phyloP scores from a whole-genome alignment of 306 rosid genomes.

The Dryas drummondii region DNA sequence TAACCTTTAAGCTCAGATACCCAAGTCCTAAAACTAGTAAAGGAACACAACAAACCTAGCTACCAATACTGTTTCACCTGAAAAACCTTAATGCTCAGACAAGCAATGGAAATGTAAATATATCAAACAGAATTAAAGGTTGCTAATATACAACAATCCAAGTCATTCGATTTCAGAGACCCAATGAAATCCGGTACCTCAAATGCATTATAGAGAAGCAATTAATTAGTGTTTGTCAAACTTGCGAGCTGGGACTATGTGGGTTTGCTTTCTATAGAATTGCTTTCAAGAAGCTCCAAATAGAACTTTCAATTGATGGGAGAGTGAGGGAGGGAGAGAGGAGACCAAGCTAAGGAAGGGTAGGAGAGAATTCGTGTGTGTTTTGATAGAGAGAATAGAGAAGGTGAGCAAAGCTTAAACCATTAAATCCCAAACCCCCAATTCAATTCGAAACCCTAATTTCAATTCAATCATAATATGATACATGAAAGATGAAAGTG shows the following conservation, averaged over 20 bases:
- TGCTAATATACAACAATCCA: conserved; percentile 32
- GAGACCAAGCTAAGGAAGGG: conserved; percentile 40
- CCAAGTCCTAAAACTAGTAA: conserved; percentile 42
- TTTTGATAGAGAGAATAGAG: conserved; percentile 20
- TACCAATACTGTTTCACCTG: conserved; percentile 33
- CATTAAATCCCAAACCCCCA: too few species aligned
- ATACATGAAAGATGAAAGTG: too few species aligned
- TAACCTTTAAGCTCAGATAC: conserved; percentile 33
- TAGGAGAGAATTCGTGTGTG: conserved; percentile 39
- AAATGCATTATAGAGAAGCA: conserved; percentile 31
- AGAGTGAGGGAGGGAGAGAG: conserved; percentile 29
- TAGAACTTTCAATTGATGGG: conserved; percentile 35
- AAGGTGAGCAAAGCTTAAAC: conserved; percentile 32
- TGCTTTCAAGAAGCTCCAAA: conserved; percentile 30
- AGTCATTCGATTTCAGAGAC: conserved; percentile 23
- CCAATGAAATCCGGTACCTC: conserved; percentile 34
- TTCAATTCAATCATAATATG: too few species aligned
- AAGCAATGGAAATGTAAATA: conserved; percentile 30
- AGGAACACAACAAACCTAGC: conserved; percentile 21
- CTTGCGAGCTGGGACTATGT: conserved; percentile 43
- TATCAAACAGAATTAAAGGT: conserved; percentile 26
- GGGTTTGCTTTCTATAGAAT: conserved; percentile 33
- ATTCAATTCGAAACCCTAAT: too few species aligned
- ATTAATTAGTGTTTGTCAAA: conserved; percentile 30
- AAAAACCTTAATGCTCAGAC: conserved; percentile 65